phyloP scores from a whole-genome alignment of 805 yeast species.

The Zygoascus tannicola region DNA sequence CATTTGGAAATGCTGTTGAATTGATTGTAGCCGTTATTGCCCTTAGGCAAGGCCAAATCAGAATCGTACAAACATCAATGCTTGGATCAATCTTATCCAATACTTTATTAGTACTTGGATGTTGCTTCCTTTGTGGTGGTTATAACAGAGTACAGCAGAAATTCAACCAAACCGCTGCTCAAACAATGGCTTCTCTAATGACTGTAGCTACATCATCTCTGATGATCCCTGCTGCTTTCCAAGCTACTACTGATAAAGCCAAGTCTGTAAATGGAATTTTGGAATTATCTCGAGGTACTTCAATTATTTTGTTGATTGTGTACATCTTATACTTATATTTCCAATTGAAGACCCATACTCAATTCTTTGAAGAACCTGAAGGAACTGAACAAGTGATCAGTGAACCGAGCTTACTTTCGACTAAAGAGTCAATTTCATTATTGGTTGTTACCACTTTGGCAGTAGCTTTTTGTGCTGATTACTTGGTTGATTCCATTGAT shows the following conservation, averaged over 20 bases:
- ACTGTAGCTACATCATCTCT: constrained; percentile 85
- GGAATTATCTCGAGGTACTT: constrained; percentile 74
- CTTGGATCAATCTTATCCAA: constrained; percentile 88
- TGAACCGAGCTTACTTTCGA: constrained; percentile 38
- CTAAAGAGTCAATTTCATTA: constrained; percentile 42
- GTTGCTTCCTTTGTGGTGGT: constrained; percentile 92
- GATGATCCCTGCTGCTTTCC: constrained; percentile 93
- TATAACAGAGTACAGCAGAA: constrained; percentile 73
- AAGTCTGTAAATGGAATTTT: constrained; percentile 43
- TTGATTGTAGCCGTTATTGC: constrained; percentile 92
- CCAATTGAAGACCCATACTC: constrained; percentile 81
- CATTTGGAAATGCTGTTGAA: constrained; percentile 97
- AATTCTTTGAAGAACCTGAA: constrained; percentile 53
- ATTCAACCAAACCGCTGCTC: constrained; percentile 95
- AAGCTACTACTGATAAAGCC: constrained; percentile 45
- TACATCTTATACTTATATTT: constrained; percentile 74
- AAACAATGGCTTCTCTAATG: constrained; percentile 91
- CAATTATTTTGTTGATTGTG: constrained; percentile 65
- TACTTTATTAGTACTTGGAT: constrained; percentile 82
- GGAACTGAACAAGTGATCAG: constrained; percentile 30
- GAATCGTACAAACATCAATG: constrained; percentile 97
- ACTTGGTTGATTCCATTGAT: constrained; percentile 87
- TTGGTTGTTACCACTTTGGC: constrained; percentile 60
- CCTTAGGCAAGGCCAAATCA: constrained; percentile 69
- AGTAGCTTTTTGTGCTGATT: constrained; percentile 89